phyloP scores from a whole-genome alignment of 495 filamentous ascomycete genomes.

The Neurospora pannonica region DNA sequence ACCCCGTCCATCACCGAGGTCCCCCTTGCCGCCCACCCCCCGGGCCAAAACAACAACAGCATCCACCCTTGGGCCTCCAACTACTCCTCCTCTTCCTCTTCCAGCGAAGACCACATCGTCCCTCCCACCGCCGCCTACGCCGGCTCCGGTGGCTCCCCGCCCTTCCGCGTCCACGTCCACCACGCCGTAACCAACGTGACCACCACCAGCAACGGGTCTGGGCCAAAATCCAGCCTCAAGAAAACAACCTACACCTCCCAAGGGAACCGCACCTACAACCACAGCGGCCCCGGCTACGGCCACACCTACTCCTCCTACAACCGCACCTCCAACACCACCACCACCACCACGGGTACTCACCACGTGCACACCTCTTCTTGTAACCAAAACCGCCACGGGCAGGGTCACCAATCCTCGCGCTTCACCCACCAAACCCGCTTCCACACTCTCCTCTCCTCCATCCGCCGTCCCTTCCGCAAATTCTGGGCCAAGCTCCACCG shows the following conservation, averaged over 20 bases:
- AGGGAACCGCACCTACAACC: neutral
- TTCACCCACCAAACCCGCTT: conserved; percentile 1
- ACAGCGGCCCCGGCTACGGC: neutral
- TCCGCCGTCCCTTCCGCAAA: conserved; percentile 12
- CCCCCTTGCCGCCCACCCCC: neutral
- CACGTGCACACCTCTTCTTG: conserved; percentile 7
- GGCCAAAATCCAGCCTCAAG: neutral
- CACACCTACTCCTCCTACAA: neutral
- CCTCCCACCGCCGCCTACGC: neutral
- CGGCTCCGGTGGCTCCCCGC: neutral
- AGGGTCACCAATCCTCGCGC: neutral
- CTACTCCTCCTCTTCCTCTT: conserved; percentile 7
- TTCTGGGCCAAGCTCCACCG: conserved; percentile 25
- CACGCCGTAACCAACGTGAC: neutral
- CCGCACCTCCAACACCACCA: neutral
- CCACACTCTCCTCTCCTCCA: neutral
- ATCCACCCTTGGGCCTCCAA: conserved; percentile 3
- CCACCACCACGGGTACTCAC: neutral
- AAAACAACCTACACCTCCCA: neutral
- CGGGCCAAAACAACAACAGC: conserved; percentile 6
- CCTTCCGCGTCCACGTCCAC: neutral
- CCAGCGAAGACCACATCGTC: neutral
- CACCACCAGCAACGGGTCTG: neutral
- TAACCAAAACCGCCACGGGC: neutral
- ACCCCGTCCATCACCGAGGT: conserved; percentile 6